These are phyloP conservation scores for Ettlia oleoabundans DNA, from an alignment of 139 green algal genomes.

Conservation along the genomic window DNA sequence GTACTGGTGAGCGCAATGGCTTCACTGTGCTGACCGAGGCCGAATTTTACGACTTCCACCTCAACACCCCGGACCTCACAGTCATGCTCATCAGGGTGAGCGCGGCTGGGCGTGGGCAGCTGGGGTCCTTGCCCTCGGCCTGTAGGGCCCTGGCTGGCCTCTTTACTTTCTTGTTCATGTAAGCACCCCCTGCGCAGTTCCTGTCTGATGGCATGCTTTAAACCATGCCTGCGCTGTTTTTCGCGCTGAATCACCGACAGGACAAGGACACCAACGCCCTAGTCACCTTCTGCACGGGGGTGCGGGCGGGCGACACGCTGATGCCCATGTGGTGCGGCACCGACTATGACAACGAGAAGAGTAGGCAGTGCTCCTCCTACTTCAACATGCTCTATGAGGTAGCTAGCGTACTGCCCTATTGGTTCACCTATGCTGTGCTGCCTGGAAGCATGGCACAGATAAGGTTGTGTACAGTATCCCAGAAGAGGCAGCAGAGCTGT, in stretches of 20 bases:
- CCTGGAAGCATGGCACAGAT: background rate
- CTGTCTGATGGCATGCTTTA: too few species aligned
- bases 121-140: too few species aligned
- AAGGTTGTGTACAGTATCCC: too few species aligned
- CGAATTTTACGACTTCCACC: conserved; percentile 52
- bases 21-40: conserved; percentile 48
- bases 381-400: conserved; percentile 46
- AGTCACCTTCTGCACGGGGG: conserved; percentile 51
- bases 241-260: conserved; percentile 23
- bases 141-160: too few species aligned
- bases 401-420: too few species aligned
- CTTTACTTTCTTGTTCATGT: conserved; percentile 18
- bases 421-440: background rate
- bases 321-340: conserved; percentile 59
- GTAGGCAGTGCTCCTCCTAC: conserved; percentile 43
- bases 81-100: conserved; percentile 35
- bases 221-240: too few species aligned
- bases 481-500: background rate
- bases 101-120: background rate
- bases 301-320: conserved; percentile 40
- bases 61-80: conserved; percentile 32
- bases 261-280: conserved; percentile 11
- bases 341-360: conserved; percentile 49
- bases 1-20: conserved; percentile 47
- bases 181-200: background rate